These are phyloP conservation scores for Candida arabinofermentans DNA, from an alignment of 805 yeast genomes.

Conservation along the genomic window DNA sequence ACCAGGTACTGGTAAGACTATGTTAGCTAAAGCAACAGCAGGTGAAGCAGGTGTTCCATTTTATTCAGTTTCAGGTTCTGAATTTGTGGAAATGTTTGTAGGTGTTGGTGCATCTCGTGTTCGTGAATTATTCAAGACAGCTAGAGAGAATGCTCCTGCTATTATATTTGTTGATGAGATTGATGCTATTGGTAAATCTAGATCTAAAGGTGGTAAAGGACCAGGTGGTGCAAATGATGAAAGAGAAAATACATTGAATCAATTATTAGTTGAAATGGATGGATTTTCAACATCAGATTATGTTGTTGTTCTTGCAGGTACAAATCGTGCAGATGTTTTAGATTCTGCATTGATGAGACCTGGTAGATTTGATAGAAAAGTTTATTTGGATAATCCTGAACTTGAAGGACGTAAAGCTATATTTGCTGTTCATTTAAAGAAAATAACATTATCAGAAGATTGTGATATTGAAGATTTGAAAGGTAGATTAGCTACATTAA, in stretches of 20 bases:
- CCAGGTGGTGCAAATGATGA: conserved; percentile 81
- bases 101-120: conserved; percentile 97
- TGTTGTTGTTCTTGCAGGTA: conserved; percentile 92
- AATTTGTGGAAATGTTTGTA: conserved; percentile 94
- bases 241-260: conserved; percentile 89
- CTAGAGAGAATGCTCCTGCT: conserved; percentile 85
- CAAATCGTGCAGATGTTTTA: conserved; percentile 86
- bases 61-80: conserved; percentile 87
- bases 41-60: conserved; percentile 97
- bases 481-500: conserved; percentile 84
- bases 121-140: conserved; percentile 86
- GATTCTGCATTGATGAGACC: conserved; percentile 91
- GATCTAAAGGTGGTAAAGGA: conserved; percentile 61
- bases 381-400: conserved; percentile 82
- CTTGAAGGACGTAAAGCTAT: conserved; percentile 86
- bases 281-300: conserved; percentile 87
- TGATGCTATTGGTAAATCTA: conserved; percentile 90
- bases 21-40: conserved; percentile 91
- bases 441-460: conserved; percentile 46
- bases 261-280: conserved; percentile 92
- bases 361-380: conserved; percentile 90
- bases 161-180: conserved; percentile 92
- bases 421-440: conserved; percentile 72
- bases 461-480: conserved; percentile 56
- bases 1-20: conserved; percentile 96